phyloP scores from a whole-genome alignment of 805 yeast genomes.

The Pichia eremophila region DNA sequence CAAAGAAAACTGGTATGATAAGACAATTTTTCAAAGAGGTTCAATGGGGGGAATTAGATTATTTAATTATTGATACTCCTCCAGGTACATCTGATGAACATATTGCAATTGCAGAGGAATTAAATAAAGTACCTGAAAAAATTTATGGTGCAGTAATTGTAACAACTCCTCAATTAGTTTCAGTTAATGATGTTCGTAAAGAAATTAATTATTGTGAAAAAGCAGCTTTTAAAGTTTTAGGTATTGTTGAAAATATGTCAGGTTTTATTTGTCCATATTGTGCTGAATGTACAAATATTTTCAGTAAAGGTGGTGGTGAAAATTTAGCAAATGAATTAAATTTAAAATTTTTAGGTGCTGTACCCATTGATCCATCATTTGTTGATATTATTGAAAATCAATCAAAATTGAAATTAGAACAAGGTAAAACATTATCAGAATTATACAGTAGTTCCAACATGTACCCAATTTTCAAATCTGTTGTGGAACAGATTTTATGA shows the following conservation, averaged over 20 bases:
- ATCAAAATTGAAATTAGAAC: constrained; percentile 48
- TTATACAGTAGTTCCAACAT: constrained; percentile 30
- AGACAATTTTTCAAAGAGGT: constrained; percentile 88
- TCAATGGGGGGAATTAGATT: constrained; percentile 78
- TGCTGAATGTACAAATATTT: constrained; percentile 83
- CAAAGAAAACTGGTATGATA: constrained; percentile 96
- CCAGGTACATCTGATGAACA: constrained; percentile 99
- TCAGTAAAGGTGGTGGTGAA: constrained; percentile 89
- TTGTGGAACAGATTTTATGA: constrained; percentile 31
- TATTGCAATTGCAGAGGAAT: constrained; percentile 90
- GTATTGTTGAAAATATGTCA: constrained; percentile 92
- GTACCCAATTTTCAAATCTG: constrained; percentile 35
- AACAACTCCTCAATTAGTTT: constrained; percentile 92
- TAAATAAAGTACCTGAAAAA: constrained; percentile 53
- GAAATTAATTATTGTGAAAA: constrained; percentile 88
- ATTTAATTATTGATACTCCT: constrained; percentile 88
- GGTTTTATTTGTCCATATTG: constrained; percentile 95
- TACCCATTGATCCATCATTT: constrained; percentile 91
- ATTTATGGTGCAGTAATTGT: constrained; percentile 86
- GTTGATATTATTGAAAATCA: constrained; percentile 80
- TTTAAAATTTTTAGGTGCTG: constrained; percentile 68
- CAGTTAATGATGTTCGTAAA: constrained; percentile 88
- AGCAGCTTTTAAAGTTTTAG: constrained; percentile 71
- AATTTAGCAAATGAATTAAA: constrained; percentile 51
- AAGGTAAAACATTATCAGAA: constrained; percentile 25